Conservation (phyloP, 2,329 filamentous ascomycete species). For the Simplicillium sp. region DNA sequence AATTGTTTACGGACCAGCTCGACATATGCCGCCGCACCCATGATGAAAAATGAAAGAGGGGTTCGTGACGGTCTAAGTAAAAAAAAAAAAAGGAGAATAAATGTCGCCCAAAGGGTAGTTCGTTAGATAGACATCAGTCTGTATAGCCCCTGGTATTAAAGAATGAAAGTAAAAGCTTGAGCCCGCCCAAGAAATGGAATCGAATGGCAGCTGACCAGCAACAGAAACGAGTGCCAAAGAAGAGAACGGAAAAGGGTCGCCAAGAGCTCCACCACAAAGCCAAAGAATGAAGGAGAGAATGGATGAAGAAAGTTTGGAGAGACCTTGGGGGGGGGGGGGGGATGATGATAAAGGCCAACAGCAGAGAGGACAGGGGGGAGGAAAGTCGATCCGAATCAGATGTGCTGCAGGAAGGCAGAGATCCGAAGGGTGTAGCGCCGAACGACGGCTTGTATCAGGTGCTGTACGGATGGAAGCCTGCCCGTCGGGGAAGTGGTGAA, state of each 20-base stretch:
- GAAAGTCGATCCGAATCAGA: conserved; percentile 2
- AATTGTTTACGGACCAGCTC: conserved; percentile 54
- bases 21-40: not conserved
- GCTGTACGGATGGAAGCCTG: conserved; percentile 1
- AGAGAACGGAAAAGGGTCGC: conserved; percentile 1
- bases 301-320: too few relatives aligned
- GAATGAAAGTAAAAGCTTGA: not conserved
- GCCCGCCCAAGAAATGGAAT: too few relatives aligned
- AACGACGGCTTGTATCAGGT: conserved; percentile 1
- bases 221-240: not conserved
- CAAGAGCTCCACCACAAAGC: conserved; percentile 1
- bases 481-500: too few relatives aligned
- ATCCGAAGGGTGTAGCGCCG: not conserved
- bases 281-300: conserved; percentile 16
- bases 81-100: too few relatives aligned
- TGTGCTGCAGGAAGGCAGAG: conserved; percentile 1
- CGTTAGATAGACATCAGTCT: not conserved
- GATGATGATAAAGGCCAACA: too few relatives aligned
- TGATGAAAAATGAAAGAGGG: not conserved
- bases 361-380: not conserved
- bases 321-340: too few relatives aligned
- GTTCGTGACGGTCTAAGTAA: not conserved
- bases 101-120: not conserved
- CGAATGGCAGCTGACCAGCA: too few relatives aligned
- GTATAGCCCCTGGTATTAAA: not conserved